These are phyloP conservation scores for Daldinia loculata DNA, from an alignment of 495 filamentous ascomycete species.

Conservation along the genomic window DNA sequence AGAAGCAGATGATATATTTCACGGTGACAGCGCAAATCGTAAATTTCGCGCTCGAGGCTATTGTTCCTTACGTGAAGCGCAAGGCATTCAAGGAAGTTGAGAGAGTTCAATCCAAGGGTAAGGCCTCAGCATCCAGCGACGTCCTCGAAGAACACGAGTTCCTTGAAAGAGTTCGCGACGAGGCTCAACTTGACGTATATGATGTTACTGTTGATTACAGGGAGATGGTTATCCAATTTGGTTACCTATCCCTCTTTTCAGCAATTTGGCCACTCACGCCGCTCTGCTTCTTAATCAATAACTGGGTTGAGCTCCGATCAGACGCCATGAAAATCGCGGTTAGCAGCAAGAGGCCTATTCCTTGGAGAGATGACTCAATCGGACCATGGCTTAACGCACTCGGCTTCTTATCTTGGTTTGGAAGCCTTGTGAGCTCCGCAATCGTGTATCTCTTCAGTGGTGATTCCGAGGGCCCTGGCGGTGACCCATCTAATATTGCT, in stretches of 20 bases:
- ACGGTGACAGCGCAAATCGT: constrained; percentile 95
- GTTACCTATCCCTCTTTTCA: constrained; percentile 93
- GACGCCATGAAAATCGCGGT: constrained; percentile 95
- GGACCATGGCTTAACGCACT: constrained; percentile 92
- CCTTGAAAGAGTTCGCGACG: constrained; percentile 79
- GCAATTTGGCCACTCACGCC: constrained; percentile 91
- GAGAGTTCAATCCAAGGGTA: constrained; percentile 67
- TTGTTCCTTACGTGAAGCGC: constrained; percentile 87
- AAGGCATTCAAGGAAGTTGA: constrained; percentile 76
- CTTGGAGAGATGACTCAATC: constrained; percentile 88
- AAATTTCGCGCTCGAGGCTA: constrained; percentile 82
- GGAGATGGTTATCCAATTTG: constrained; percentile 96
- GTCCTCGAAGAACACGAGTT: constrained; percentile 78
- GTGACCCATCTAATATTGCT: constrained; percentile 71
- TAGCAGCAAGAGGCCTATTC: constrained; percentile 87
- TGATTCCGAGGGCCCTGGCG: constrained; percentile 58
- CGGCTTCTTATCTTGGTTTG: constrained; percentile 89
- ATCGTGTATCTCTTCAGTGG: constrained; percentile 88
- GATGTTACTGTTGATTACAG: constrained; percentile 87
- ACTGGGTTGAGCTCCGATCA: constrained; percentile 93
- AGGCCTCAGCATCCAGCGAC: constrained; percentile 57
- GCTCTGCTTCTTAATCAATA: constrained; percentile 90
- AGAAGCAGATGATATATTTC: constrained; percentile 96
- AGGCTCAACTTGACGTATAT: constrained; percentile 86
- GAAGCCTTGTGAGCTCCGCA: constrained; percentile 83